Evolutionary conservation across 306 rosid genomes (phyloP), one percentile per base, ranked within the genome.

Genomic region (Cicer yamashitae): DNA sequence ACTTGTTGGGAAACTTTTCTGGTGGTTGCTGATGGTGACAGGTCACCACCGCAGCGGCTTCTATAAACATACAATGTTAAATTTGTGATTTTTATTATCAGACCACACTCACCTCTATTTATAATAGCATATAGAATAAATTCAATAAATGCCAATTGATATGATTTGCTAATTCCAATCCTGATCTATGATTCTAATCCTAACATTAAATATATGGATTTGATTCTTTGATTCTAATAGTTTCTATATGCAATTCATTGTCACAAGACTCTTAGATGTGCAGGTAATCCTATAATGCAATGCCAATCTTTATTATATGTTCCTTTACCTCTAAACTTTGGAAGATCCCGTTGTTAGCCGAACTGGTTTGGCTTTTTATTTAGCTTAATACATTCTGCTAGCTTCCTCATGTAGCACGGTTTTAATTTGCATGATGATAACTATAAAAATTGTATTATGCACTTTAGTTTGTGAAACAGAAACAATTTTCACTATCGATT

Each of bases 281-380:
- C 61, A 59, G 61, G 76, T n/a, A 37, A 66, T 25, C 48, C 17
- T 17, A 43, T 40, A 40, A 67, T 47, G 73, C 43, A 51, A 14
- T 60, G 38, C 65, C 53, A 60, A 45, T 30, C 71, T 74, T 41
- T 69, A 59, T 25, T 78, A 73, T 71, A 37, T 73, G 50, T 67
- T 59, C 76, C 68, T 51, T 66, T 66, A 50, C 34, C 69, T 20
- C 48, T 62, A 52, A 54, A 45, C 62, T 64, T 65, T 66, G 50
- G 61, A 54, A 69, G 65, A 45, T 62, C 58, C 66, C 65, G 48
- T 56, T 54, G 10, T 62, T 57, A 7, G 64, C 8, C 50, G 22
- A 73, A 68, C 22, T 68, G 12, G 51, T 46, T 63, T 70, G 40
- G 43, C 61, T 51, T 41, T 52, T 20, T 82, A n/a, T 30, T 73